Evolutionary conservation across 2,329 filamentous ascomycete species (phyloP), one percentile per base, ranked within the genome.

Genomic region (Keithomyces neogunnii): DNA sequence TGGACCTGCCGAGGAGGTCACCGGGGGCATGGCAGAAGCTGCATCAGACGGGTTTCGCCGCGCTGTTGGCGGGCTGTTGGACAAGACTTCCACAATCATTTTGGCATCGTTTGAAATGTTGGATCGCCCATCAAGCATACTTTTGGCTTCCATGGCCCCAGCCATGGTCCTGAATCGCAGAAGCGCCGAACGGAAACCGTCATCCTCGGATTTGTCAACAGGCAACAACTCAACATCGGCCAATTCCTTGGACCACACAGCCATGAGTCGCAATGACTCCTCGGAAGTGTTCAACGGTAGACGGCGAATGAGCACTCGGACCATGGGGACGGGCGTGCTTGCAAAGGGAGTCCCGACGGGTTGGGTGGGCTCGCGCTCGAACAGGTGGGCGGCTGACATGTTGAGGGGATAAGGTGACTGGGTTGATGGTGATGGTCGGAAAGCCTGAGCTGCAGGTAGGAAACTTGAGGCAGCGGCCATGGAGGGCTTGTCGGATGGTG

Each of bases 81-180:
- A 65, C 36, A 84, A 62, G 5, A 87, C 69, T 57, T 89, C 79
- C 44, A 82, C 80, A 40, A 74, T 69, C 72, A 80, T 74, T 38
- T 77, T 67, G 43, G 73, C 71, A 53, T 76, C 72, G 47, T 76
- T 76, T 42, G 71, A 68, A 45, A 73, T 69, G 51, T 78, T 77
- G 29, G 71, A 69, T 57, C 79, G 77, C 33, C 79, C 79, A 52
- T 84, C 72, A 5, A 84, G 66, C 69, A 77, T 79, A 26, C 70
- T 73, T 61, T 78, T 78, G n/a, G 74, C 78, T 58, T 82, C 75
- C 44, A 72, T 66, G 11, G 81, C 81, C 46, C 75, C 80, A n/a
- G 65, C 62, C 50, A 72, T 68, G 30, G 71, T 73, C 59, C 73
- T 75, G 62, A 84, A 83, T 53, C 66, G 72, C 50, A 82, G 61